Conservation (phyloP, 768 basidiomycete species). For the Lactarius evosmus region DNA sequence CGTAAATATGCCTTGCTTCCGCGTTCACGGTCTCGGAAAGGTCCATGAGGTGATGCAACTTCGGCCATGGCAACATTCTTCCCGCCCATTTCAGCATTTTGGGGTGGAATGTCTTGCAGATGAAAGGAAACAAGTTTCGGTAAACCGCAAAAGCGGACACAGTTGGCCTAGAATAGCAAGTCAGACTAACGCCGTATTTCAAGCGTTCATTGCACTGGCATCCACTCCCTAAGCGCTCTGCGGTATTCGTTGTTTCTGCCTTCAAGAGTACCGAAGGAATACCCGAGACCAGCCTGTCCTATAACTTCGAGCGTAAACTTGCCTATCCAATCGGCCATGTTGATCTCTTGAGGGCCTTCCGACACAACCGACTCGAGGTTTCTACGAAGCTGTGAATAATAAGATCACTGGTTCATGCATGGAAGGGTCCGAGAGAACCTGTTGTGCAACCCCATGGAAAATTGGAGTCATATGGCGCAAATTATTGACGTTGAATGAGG, state of each 20-base stretch:
- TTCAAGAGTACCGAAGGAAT: conserved; percentile 11
- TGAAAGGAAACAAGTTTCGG: conserved; percentile 9
- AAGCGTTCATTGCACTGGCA: conserved; percentile 13
- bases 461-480: conserved; percentile 28
- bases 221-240: conserved; percentile 30
- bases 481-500: conserved; percentile 15
- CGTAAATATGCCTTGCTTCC: conserved; percentile 38
- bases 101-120: conserved; percentile 25
- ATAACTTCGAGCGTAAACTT: conserved; percentile 19
- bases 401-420: conserved; percentile 39
- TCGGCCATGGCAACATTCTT: conserved; percentile 35
- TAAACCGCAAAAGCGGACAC: conserved; percentile 12
- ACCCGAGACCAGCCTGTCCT: conserved; percentile 11
- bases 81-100: conserved; percentile 37
- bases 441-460: conserved; percentile 23
- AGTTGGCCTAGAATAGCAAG: conserved; percentile 15
- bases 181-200: not conserved
- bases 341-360: conserved; percentile 38
- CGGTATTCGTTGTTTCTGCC: conserved; percentile 26
- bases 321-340: conserved; percentile 12
- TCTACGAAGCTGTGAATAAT: conserved; percentile 39
- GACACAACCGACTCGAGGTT: conserved; percentile 23
- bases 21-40: conserved; percentile 36
- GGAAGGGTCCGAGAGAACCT: conserved; percentile 16
- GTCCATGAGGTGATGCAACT: conserved; percentile 35